Percentiles rank a stretch among this genome's conserved stretches.
phyloP scores from a whole-genome alignment of 108 stramenopile species.

The Asterionellopsis glacialis region DNA sequence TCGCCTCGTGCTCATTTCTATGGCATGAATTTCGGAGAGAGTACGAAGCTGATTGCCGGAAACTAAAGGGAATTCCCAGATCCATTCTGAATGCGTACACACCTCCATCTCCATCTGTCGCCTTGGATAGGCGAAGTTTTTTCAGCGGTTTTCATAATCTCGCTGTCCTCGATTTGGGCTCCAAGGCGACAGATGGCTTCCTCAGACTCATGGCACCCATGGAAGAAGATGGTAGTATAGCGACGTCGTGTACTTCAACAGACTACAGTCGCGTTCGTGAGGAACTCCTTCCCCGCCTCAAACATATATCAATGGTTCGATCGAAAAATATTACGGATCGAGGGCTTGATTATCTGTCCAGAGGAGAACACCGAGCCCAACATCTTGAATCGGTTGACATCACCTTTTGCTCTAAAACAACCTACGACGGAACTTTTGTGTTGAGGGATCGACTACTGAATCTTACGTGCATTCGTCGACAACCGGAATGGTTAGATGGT shows the following conservation, averaged over 20 bases:
- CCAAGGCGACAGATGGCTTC: too few relatives aligned
- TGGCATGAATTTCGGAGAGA: not conserved
- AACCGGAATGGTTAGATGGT: slow-evolving; percentile 38
- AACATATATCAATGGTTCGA: slow-evolving; percentile 6
- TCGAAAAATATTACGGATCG: slow-evolving; percentile 11
- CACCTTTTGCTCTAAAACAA: slow-evolving; percentile 23
- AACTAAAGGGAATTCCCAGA: not conserved
- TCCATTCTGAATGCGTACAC: not conserved
- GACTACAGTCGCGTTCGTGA: too few relatives aligned
- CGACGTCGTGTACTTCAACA: too few relatives aligned
- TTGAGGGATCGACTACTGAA: slow-evolving; percentile 9
- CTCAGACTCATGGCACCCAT: too few relatives aligned
- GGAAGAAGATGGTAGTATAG: too few relatives aligned
- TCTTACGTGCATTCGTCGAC: slow-evolving; percentile 22
- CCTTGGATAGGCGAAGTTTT: not conserved
- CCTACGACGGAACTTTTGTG: slow-evolving; percentile 14
- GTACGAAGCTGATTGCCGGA: not conserved
- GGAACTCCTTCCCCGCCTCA: slow-evolving; percentile 4
- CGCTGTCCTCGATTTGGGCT: too few relatives aligned
- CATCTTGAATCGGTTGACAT: slow-evolving; percentile 15
- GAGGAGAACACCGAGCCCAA: not conserved
- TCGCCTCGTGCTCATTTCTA: not conserved
- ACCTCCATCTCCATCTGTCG: not conserved
- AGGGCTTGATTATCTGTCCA: slow-evolving; percentile 3
- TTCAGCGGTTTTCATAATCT: too few relatives aligned